Conservation (phyloP, 1,139 yeast genomes). For the Yamadazyma mexicana region DNA sequence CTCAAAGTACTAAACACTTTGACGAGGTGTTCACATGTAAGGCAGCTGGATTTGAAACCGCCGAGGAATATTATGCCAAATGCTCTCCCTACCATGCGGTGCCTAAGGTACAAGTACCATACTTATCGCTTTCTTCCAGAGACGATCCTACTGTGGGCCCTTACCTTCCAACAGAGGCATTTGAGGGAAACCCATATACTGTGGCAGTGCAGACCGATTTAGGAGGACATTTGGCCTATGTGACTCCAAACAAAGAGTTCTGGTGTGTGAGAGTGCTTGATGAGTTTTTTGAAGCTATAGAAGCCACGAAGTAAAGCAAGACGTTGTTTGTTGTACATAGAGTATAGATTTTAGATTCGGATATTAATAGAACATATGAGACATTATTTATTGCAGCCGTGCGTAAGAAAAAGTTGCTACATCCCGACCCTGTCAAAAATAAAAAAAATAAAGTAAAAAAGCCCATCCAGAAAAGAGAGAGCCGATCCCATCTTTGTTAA, state of each 20-base stretch:
- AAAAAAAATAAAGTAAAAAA: not conserved
- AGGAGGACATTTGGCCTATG: slow-evolving; percentile 65
- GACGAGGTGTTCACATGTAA: slow-evolving; percentile 75
- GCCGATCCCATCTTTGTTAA: too few relatives aligned
- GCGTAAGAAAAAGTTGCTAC: not conserved
- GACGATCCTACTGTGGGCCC: slow-evolving; percentile 86
- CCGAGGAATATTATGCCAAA: slow-evolving; percentile 68
- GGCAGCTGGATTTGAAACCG: slow-evolving; percentile 68
- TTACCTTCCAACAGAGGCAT: slow-evolving; percentile 29
- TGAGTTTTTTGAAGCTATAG: slow-evolving; percentile 57
- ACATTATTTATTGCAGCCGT: slow-evolving; percentile 6
- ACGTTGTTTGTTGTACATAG: too few relatives aligned
- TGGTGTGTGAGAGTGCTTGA: slow-evolving; percentile 74
- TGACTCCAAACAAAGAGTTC: slow-evolving; percentile 57
- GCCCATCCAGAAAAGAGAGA: too few relatives aligned
- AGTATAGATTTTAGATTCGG: not conserved
- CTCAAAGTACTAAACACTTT: slow-evolving; percentile 53
- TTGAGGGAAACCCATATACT: slow-evolving; percentile 31
- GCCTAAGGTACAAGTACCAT: slow-evolving; percentile 60
- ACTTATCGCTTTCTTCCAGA: slow-evolving; percentile 63
- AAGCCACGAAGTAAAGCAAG: slow-evolving; percentile 16
- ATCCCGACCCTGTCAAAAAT: not conserved
- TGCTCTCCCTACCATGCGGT: slow-evolving; percentile 66
- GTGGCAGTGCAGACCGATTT: slow-evolving; percentile 46
- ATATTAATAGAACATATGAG: not conserved